These are phyloP conservation scores for Xylaria sp. DNA, from an alignment of 2,329 filamentous ascomycete species.

Conservation along the genomic window DNA sequence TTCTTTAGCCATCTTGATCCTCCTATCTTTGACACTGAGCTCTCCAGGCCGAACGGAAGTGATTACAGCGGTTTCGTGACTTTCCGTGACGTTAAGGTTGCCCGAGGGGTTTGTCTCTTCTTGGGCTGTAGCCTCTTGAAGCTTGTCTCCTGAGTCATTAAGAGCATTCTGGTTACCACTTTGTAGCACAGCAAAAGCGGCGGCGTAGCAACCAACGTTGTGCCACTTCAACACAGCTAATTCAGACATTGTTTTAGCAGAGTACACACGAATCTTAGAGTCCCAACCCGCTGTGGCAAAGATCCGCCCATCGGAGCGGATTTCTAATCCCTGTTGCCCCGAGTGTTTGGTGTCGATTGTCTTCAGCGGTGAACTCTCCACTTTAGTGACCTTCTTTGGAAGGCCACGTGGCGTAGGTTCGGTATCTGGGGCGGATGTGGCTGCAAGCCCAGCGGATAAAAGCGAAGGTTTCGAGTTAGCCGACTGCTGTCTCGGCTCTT, in stretches of 20 bases:
- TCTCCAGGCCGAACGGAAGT: constrained; percentile 48
- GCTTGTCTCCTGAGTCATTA: constrained; percentile 12
- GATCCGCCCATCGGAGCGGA: constrained; percentile 83
- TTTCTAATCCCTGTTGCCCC: constrained; percentile 82
- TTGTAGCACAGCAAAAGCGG: constrained; percentile 72
- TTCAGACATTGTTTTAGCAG: constrained; percentile 81
- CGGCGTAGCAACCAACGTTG: constrained; percentile 84
- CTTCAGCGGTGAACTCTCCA: constrained; percentile 65
- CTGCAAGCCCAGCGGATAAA: constrained; percentile 37
- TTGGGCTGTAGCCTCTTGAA: constrained; percentile 27
- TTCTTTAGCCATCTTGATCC: constrained; percentile 71
- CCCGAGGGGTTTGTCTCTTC: not conserved
- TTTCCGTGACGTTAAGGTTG: constrained; percentile 22
- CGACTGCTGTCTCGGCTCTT: constrained; percentile 5
- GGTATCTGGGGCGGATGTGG: constrained; percentile 34
- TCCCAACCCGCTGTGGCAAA: constrained; percentile 97
- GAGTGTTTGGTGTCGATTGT: constrained; percentile 83
- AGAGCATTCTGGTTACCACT: constrained; percentile 25
- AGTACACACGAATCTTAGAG: constrained; percentile 82
- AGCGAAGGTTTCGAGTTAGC: constrained; percentile 4
- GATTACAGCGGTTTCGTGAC: constrained; percentile 40
- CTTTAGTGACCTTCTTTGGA: constrained; percentile 22
- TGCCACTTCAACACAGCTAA: constrained; percentile 96
- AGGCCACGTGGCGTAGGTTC: constrained; percentile 21
- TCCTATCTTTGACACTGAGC: constrained; percentile 69